Evolutionary conservation across 2,329 filamentous ascomycete species (phyloP), one percentile per base, ranked within the genome.

Genomic region (Xylariaceae sp.): DNA sequence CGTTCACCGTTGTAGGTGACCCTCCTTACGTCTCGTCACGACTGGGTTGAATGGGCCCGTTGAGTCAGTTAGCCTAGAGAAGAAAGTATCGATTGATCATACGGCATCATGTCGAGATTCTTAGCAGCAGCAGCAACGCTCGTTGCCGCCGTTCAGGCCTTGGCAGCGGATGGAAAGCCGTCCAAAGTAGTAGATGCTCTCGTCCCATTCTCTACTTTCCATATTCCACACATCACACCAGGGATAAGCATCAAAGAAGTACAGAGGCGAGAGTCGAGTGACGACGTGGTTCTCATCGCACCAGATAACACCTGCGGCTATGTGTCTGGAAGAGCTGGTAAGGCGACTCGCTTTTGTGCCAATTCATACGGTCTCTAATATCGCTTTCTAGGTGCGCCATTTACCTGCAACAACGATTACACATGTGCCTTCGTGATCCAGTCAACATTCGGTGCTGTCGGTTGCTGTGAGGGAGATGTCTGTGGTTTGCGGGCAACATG

Each of bases 231-330:
- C 60, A 78, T 80, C 34, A 82, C 79, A 7, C 49, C 68, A 37
- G 73, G 74, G 5, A 75, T 78, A 2, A 68, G 62, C 10, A 56
- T 73, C 34, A 67, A 69, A n/a, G 72, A 74, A 15, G 65, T 76
- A 10, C 68, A 70, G 37, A 72, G 65, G 65, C 72, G 70, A 58
- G 68, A 70, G 52, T 13, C 54, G 1, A 63, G 61, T n/a, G 68
- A 61, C n/a, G 60, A 69, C 8, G 37, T 13, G 15, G 72, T 77
- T 34, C 71, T 80, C n/a, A 66, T 78, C 56, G 80, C 74, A 9
- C 76, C 77, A 1, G 78, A 81, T 65, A 79, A 79, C 61, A 80
- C 77, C 0, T 82, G 80, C 60, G 80, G 80, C 62, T 82, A 74
- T 65, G 68, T 82, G 45, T 73, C 72, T 35, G 80, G 75, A 37